phyloP scores from a whole-genome alignment of 2,329 filamentous ascomycete genomes.

The Fusarium coffeatum region DNA sequence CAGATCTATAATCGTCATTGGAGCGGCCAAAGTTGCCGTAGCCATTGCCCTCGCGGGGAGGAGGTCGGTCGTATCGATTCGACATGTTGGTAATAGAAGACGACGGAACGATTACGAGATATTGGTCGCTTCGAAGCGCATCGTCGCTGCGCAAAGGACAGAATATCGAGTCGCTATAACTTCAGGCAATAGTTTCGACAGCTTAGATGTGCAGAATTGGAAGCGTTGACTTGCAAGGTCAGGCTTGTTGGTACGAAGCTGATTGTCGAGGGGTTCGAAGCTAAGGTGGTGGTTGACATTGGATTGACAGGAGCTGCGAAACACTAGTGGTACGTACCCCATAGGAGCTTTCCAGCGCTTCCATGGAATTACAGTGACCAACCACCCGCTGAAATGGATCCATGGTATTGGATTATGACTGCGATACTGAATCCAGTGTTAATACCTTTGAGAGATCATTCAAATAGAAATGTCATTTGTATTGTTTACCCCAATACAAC shows the following conservation, averaged over 20 bases:
- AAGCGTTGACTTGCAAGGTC: not conserved
- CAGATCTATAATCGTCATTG: slow-evolving; percentile 60
- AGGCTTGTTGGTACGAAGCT: slow-evolving; percentile 13
- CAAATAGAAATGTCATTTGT: not conserved
- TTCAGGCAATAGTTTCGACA: not conserved
- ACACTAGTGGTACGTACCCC: slow-evolving; percentile 25
- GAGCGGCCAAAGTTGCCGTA: slow-evolving; percentile 58
- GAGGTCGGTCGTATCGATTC: slow-evolving; percentile 61
- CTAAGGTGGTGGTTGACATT: slow-evolving; percentile 5
- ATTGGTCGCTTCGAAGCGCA: slow-evolving; percentile 36
- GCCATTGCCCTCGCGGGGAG: slow-evolving; percentile 55
- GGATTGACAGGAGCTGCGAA: slow-evolving; percentile 8
- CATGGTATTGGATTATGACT: not conserved
- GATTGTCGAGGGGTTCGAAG: slow-evolving; percentile 31
- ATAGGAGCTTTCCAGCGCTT: slow-evolving; percentile 2
- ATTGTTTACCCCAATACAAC: not conserved
- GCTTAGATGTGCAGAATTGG: not conserved
- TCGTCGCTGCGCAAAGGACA: slow-evolving; percentile 23
- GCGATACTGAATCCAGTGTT: not conserved
- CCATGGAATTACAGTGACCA: not conserved
- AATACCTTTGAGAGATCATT: not conserved
- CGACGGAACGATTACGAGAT: slow-evolving; percentile 31
- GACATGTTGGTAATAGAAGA: slow-evolving; percentile 57
- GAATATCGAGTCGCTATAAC: not conserved
- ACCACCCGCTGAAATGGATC: not conserved